Percentiles rank a stretch among this genome's conserved stretches.
Conservation (phyloP, 2,329 filamentous ascomycete species). For the Beauveria varroae region DNA sequence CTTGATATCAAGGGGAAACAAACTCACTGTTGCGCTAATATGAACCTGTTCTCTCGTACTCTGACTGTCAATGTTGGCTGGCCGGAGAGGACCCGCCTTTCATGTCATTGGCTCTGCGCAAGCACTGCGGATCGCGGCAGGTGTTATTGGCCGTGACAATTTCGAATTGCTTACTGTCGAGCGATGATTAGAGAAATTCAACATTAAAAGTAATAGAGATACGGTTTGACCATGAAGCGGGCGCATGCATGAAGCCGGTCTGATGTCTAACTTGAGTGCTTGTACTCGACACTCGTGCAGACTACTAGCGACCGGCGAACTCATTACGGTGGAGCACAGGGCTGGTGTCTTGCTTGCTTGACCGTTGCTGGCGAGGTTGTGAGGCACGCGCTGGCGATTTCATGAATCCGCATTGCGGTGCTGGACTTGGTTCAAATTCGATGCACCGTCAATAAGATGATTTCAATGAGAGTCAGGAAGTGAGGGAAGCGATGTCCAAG, state of each 20-base stretch:
- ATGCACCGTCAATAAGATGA: too few relatives aligned
- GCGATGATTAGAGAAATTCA: too few relatives aligned
- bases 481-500: too few relatives aligned
- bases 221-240: background rate
- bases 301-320: background rate
- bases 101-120: too few relatives aligned
- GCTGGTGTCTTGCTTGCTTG: conserved; percentile 1
- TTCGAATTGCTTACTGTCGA: background rate
- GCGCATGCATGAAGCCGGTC: background rate
- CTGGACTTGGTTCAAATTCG: too few relatives aligned
- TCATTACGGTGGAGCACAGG: background rate
- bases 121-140: too few relatives aligned
- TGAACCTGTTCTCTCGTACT: too few relatives aligned
- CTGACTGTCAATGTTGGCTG: background rate
- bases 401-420: background rate
- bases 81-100: too few relatives aligned
- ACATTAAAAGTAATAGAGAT: too few relatives aligned
- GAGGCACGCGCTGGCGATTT: background rate
- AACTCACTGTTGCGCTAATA: background rate
- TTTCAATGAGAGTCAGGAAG: too few relatives aligned
- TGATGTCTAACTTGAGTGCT: background rate
- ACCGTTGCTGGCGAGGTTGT: background rate
- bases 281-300: background rate
- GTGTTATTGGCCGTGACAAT: background rate
- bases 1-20: background rate